Evolutionary conservation across 1,284 basidiomycete genomes (phyloP).

Genomic region (Papiliotrema terrestris): DNA sequence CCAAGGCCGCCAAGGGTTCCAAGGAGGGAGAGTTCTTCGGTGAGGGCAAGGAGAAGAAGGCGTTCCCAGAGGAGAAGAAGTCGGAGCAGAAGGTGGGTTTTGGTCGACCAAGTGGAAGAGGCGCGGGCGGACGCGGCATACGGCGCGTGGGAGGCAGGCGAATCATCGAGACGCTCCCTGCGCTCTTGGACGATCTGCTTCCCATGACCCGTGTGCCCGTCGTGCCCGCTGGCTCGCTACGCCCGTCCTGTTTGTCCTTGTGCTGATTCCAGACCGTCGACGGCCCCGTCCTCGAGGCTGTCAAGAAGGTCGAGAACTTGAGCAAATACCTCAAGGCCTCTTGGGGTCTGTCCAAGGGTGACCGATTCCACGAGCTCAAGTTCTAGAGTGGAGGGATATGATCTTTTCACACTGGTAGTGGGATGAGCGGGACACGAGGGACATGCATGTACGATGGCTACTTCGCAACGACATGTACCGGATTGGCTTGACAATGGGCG

Average conservation of each 20-base stretch:
- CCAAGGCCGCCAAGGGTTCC: conserved; percentile 64
- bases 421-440: conserved; percentile 5
- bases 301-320: conserved; percentile 91
- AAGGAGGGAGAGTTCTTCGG: conserved; percentile 96
- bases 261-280: conserved; percentile 58
- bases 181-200: no score
- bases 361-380: conserved; percentile 52
- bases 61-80: conserved; percentile 83
- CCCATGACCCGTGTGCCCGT: no score
- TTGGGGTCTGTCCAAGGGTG: conserved; percentile 92
- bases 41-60: conserved; percentile 91
- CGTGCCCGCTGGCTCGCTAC: no score
- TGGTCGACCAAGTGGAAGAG: neutral
- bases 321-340: conserved; percentile 90
- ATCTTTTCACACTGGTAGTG: neutral
- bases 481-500: no score
- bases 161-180: no score
- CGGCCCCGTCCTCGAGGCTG: conserved; percentile 72
- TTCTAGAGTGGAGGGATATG: conserved; percentile 33
- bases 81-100: conserved; percentile 77
- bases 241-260: no score
- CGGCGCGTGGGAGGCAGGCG: no score
- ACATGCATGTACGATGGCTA: conserved; percentile 41
- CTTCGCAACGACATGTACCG: no score
- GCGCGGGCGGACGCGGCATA: no score